Conservation (phyloP, 2,329 filamentous ascomycete species). For the Xylariaceae sp. region DNA sequence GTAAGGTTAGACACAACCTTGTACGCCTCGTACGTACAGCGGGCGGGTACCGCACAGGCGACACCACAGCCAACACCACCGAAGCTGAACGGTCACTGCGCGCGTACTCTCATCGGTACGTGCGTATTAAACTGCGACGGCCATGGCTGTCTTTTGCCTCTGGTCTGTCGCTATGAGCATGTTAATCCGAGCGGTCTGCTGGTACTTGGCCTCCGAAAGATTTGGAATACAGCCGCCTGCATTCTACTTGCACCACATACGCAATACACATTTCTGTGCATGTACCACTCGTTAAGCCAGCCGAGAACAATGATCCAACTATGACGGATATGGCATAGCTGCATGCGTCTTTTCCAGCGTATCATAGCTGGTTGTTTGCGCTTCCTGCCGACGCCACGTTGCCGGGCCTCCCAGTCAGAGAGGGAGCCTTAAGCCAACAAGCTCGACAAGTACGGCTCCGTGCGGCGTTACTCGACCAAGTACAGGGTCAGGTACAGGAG, state of each 20-base stretch:
- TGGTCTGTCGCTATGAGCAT: neutral
- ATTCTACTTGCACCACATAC: slow-evolving; percentile 13
- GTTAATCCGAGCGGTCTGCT: slow-evolving; percentile 18
- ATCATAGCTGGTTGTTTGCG: slow-evolving; percentile 21
- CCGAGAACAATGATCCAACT: slow-evolving; percentile 1
- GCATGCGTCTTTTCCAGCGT: slow-evolving; percentile 17
- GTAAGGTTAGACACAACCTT: too few relatives aligned
- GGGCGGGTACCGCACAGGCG: too few relatives aligned
- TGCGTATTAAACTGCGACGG: too few relatives aligned
- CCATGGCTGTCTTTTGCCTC: neutral
- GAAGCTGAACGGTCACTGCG: too few relatives aligned
- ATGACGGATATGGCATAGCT: slow-evolving; percentile 17
- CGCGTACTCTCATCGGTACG: too few relatives aligned
- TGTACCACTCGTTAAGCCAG: neutral
- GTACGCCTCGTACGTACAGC: too few relatives aligned
- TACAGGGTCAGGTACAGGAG: slow-evolving; percentile 7
- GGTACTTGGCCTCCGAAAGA: slow-evolving; percentile 17
- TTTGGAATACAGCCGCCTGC: slow-evolving; percentile 25
- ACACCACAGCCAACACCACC: too few relatives aligned
- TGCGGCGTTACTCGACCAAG: slow-evolving; percentile 18
- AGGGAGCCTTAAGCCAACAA: slow-evolving; percentile 5
- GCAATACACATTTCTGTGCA: too few relatives aligned
- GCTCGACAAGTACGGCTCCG: too few relatives aligned
- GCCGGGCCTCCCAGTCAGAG: slow-evolving; percentile 18
- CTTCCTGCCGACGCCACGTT: slow-evolving; percentile 26